Evolutionary conservation across 805 yeast genomes (phyloP).

Genomic region (Kuraishia molischiana): DNA sequence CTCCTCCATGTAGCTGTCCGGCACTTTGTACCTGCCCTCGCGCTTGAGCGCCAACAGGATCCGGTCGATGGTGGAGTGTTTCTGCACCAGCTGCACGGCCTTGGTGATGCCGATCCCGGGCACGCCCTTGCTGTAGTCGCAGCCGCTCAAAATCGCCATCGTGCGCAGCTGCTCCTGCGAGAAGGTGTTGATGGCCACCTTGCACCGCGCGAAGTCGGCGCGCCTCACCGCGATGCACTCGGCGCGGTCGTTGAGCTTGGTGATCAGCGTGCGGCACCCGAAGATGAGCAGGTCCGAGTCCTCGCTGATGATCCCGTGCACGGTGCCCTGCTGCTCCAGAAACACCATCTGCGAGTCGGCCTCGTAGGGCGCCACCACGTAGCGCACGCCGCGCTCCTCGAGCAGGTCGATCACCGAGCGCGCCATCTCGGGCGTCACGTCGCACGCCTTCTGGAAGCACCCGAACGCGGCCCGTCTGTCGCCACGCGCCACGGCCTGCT

Average conservation of each 20-base stretch:
- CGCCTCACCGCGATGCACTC: conserved; percentile 62
- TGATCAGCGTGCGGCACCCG: conserved; percentile 69
- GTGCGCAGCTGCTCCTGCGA: conserved; percentile 51
- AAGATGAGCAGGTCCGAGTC: conserved; percentile 89
- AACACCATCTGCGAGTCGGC: conserved; percentile 97
- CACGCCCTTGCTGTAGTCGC: conserved; percentile 90
- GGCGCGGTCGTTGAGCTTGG: conserved; percentile 68
- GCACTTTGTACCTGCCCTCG: conserved; percentile 50
- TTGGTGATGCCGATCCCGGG: conserved; percentile 72
- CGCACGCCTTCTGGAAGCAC: conserved; percentile 69
- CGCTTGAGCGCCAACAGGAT: conserved; percentile 46
- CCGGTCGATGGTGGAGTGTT: conserved; percentile 40
- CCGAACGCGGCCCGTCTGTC: conserved; percentile 53
- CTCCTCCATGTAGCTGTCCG: conserved; percentile 48
- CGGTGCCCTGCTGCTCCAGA: conserved; percentile 62
- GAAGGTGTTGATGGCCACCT: conserved; percentile 31
- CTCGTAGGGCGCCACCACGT: conserved; percentile 94
- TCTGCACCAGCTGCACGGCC: conserved; percentile 53
- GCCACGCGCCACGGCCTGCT: conserved; percentile 39
- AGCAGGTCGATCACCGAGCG: conserved; percentile 71
- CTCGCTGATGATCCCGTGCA: conserved; percentile 84
- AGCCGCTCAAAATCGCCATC: conserved; percentile 87
- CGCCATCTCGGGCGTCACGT: conserved; percentile 87
- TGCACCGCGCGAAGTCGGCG: conserved; percentile 38
- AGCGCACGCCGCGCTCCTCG: conserved; percentile 45